Evolutionary conservation across 345 rosid genomes (phyloP).

Genomic region (Citrus reticulata): DNA sequence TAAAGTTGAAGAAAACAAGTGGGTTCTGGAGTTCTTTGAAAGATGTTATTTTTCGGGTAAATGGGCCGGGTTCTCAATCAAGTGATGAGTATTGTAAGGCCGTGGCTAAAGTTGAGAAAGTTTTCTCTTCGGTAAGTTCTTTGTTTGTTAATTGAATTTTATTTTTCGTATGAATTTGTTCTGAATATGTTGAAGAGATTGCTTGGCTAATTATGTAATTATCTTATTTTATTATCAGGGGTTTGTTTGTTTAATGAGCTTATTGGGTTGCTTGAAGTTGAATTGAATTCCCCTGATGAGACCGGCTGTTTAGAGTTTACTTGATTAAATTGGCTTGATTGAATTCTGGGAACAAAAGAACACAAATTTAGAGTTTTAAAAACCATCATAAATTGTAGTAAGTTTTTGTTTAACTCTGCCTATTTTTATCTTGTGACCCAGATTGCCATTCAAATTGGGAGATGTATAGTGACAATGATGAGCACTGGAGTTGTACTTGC

Average conservation of each 20-base stretch:
- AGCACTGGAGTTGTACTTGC: slow-evolving; percentile 85
- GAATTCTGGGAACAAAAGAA: not conserved
- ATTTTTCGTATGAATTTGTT: not conserved
- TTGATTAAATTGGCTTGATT: not conserved
- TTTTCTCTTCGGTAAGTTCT: slow-evolving; percentile 56
- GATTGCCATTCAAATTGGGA: slow-evolving; percentile 84
- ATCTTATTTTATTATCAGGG: not conserved
- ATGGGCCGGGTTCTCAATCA: slow-evolving; percentile 35
- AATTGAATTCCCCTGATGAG: not conserved
- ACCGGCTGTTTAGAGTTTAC: not conserved
- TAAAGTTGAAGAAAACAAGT: slow-evolving; percentile 28
- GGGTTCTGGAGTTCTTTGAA: slow-evolving; percentile 45
- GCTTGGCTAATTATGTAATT: not conserved
- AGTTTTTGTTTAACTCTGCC: not conserved
- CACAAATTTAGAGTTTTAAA: not conserved
- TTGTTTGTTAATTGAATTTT: not conserved
- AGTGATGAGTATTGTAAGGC: slow-evolving; percentile 39
- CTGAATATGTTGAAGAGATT: not conserved
- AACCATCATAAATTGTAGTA: not conserved
- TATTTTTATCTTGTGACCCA: slow-evolving; percentile 14
- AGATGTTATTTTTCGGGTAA: slow-evolving; percentile 31
- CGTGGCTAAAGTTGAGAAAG: slow-evolving; percentile 50
- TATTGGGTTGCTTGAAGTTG: not conserved
- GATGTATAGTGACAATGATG: slow-evolving; percentile 92
- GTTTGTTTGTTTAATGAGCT: not conserved